These are phyloP conservation scores for Amphicarpaea edgeworthii DNA, from an alignment of 306 rosid species.

Conservation along the genomic window DNA sequence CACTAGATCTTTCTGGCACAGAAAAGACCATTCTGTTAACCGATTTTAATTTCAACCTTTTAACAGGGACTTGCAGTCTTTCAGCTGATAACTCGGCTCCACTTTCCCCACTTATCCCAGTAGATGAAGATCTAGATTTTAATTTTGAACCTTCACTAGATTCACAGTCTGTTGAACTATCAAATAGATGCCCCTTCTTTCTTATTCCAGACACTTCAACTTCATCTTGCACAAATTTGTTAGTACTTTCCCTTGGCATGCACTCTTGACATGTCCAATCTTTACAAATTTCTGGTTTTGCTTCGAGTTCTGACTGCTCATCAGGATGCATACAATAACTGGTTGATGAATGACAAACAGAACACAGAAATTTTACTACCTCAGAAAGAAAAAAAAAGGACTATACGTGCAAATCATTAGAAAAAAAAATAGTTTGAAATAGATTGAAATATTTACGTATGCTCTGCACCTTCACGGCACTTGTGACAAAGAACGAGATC, in stretches of 20 bases:
- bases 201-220: conserved; percentile 10
- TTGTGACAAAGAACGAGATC: conserved; percentile 43
- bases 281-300: conserved; percentile 24
- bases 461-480: conserved; percentile 55
- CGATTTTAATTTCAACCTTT: conserved; percentile 33
- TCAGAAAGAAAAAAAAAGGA: background rate
- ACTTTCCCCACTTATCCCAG: background rate
- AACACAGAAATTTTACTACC: conserved; percentile 27
- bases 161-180: background rate
- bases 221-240: conserved; percentile 31
- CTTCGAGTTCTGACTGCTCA: background rate
- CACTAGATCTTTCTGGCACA: conserved; percentile 1
- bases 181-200: conserved; percentile 5
- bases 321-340: conserved; percentile 49
- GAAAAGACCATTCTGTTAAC: background rate
- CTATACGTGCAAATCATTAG: background rate
- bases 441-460: conserved; percentile 46
- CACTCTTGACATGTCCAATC: conserved; percentile 56
- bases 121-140: background rate
- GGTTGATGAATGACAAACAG: conserved; percentile 39
- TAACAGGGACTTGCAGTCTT: background rate
- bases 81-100: background rate
- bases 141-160: conserved; percentile 33
- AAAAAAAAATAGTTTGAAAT: background rate
- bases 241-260: conserved; percentile 26